Conservation (phyloP, 495 filamentous ascomycete genomes). For the Sordaria brevicollis region DNA sequence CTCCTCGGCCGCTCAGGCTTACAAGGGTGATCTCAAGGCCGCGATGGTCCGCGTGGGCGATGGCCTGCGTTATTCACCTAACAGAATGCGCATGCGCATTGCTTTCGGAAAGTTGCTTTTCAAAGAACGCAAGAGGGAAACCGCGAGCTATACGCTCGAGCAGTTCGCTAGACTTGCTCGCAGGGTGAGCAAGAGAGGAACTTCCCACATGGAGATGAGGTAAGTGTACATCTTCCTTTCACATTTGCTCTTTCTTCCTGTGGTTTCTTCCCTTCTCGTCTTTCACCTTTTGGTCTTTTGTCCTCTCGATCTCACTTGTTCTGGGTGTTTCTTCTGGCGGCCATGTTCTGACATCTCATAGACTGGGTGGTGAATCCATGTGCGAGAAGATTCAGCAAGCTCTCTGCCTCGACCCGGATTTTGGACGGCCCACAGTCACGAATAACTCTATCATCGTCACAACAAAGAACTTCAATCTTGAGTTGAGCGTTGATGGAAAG, state of each 20-base stretch:
- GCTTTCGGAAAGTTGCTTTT: slow-evolving; percentile 47
- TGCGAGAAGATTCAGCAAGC: not conserved
- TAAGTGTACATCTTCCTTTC: slow-evolving; percentile 11
- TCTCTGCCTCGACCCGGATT: not conserved
- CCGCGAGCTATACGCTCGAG: slow-evolving; percentile 28
- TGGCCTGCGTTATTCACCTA: slow-evolving; percentile 6
- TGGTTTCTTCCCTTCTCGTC: not conserved
- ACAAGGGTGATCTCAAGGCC: slow-evolving; percentile 2
- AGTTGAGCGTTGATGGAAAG: slow-evolving; percentile 5
- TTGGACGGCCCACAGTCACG: not conserved
- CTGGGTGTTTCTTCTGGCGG: not conserved
- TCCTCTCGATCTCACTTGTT: not conserved
- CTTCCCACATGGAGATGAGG: slow-evolving; percentile 23
- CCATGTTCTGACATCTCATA: not conserved
- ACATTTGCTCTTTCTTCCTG: not conserved
- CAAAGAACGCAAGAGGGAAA: slow-evolving; percentile 29
- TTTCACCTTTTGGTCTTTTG: not conserved
- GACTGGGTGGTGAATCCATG: not conserved
- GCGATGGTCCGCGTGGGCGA: not conserved
- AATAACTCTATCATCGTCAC: slow-evolving; percentile 4
- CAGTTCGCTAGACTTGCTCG: slow-evolving; percentile 42
- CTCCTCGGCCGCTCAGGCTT: not conserved
- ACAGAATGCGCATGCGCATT: slow-evolving; percentile 37
- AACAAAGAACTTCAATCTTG: slow-evolving; percentile 12
- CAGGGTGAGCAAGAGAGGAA: slow-evolving; percentile 17